These are phyloP conservation scores for Gillenia trifoliata DNA, from an alignment of 306 rosid genomes.

Conservation along the genomic window DNA sequence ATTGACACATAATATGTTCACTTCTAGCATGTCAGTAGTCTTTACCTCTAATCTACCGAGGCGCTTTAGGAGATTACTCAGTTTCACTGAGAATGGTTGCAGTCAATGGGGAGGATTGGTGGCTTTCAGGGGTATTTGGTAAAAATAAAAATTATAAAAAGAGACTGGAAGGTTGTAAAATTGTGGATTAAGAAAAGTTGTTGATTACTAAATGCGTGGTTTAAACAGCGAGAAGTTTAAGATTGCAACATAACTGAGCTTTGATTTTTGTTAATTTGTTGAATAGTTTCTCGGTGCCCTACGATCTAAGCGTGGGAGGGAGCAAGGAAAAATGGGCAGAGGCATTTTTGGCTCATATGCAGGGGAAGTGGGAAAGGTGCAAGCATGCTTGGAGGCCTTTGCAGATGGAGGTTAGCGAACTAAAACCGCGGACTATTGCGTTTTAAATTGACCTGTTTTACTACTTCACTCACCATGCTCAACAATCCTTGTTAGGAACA, in stretches of 20 bases:
- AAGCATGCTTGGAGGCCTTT: slow-evolving; percentile 60
- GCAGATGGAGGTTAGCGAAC: slow-evolving; percentile 65
- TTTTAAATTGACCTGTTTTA: slow-evolving; percentile 28
- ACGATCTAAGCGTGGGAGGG: slow-evolving; percentile 67
- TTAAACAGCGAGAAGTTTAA: background rate
- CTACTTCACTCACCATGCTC: background rate
- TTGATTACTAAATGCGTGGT: background rate
- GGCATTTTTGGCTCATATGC: slow-evolving; percentile 52
- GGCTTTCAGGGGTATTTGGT: background rate
- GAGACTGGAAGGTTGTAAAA: background rate
- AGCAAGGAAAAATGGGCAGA: slow-evolving; percentile 70
- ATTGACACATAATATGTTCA: background rate
- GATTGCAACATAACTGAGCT: background rate
- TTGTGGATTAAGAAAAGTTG: background rate
- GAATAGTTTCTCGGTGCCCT: slow-evolving; percentile 78
- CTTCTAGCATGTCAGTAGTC: background rate
- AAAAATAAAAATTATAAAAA: no score
- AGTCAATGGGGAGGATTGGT: no score
- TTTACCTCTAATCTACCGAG: background rate
- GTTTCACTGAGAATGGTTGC: no score
- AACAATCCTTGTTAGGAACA: background rate
- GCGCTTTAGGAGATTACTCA: no score
- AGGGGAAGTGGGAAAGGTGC: slow-evolving; percentile 65
- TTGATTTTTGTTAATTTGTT: slow-evolving; percentile 15
- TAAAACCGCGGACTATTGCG: slow-evolving; percentile 71